Percentiles rank a stretch among this genome's conserved stretches.
Evolutionary conservation across 2,329 filamentous ascomycete species (phyloP).

Genomic region (Laburnicola sp.): DNA sequence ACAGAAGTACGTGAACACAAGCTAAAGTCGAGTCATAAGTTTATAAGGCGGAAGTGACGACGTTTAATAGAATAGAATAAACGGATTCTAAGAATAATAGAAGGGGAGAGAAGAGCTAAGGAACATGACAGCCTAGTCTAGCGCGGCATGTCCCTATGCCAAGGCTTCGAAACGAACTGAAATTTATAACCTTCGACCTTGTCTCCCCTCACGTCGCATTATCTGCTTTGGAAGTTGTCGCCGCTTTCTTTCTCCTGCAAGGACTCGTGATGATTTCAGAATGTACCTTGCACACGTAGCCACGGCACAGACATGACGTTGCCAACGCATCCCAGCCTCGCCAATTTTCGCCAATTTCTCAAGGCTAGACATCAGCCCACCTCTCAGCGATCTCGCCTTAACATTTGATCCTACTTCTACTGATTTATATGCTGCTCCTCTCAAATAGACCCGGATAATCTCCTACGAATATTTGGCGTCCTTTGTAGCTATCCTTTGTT

Average conservation of each 20-base stretch:
- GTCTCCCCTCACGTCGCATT: not conserved
- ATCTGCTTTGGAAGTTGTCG: not conserved
- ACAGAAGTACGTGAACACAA: no score
- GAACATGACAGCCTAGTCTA: no score
- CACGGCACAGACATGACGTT: conserved; percentile 25
- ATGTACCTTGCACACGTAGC: conserved; percentile 19
- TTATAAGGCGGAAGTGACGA: no score
- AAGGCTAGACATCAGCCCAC: conserved; percentile 28
- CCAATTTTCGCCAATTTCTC: conserved; percentile 31
- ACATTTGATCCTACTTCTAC: conserved; percentile 1
- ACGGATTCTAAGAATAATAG: no score
- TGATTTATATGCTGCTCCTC: conserved; percentile 20
- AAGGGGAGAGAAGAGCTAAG: no score
- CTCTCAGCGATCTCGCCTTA: conserved; percentile 13
- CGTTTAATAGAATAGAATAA: no score
- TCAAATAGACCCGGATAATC: conserved; percentile 1
- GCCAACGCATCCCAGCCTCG: conserved; percentile 42
- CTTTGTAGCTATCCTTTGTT: not conserved
- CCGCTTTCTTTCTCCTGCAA: not conserved
- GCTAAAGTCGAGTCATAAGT: no score
- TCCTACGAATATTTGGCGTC: not conserved
- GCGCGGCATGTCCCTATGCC: no score
- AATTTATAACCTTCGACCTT: not conserved
- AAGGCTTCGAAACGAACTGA: not conserved
- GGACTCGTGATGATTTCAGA: conserved; percentile 4